Evolutionary conservation across 1,139 yeast species (phyloP).

Genomic region (Fermentozyma sake): DNA sequence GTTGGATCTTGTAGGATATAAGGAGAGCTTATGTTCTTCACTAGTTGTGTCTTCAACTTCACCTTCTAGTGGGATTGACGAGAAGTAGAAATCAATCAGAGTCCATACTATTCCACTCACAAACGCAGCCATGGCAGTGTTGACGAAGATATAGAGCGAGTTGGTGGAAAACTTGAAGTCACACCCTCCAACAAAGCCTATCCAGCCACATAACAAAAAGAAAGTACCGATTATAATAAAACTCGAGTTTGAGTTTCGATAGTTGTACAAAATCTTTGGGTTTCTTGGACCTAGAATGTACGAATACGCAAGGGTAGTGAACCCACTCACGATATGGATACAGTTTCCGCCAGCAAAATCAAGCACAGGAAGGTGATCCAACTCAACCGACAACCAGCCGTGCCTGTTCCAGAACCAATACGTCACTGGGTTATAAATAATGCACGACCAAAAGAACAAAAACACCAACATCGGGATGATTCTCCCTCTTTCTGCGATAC

Average conservation of each 20-base stretch:
- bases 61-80: conserved; percentile 35
- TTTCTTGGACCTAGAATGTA: conserved; percentile 53
- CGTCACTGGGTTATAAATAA: conserved; percentile 61
- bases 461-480: conserved; percentile 50
- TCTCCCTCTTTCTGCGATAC: conserved; percentile 57
- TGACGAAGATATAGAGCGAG: conserved; percentile 32
- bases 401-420: conserved; percentile 62
- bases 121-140: conserved; percentile 32
- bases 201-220: conserved; percentile 38
- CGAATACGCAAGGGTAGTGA: conserved; percentile 57
- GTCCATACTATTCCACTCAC: conserved; percentile 37
- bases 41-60: background rate
- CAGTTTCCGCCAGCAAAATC: conserved; percentile 68
- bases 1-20: conserved; percentile 1
- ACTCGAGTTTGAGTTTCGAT: conserved; percentile 35
- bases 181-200: conserved; percentile 44
- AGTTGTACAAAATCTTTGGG: conserved; percentile 33
- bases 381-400: conserved; percentile 52
- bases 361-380: conserved; percentile 41
- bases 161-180: conserved; percentile 34
- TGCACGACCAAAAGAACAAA: conserved; percentile 48
- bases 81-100: conserved; percentile 36
- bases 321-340: conserved; percentile 59
- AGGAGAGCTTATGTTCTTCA: background rate
- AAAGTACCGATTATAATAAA: conserved; percentile 52